A percentile compares a stretch with the other conserved stretches of the same genome.
phyloP scores from a whole-genome alignment of 768 basidiomycete species.

The Leccinellum rugosiceps region DNA sequence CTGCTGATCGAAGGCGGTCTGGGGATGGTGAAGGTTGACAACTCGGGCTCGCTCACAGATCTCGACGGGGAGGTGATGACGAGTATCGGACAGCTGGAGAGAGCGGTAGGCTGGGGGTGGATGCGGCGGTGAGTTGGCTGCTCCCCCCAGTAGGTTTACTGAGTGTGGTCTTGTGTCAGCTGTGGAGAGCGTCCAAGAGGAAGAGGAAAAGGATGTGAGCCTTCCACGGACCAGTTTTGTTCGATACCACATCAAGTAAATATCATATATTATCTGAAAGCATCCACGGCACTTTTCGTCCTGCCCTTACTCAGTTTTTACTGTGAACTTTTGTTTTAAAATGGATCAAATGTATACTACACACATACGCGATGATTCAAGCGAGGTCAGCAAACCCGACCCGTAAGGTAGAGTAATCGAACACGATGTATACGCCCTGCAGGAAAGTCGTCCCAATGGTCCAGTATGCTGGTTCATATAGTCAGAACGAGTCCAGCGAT shows the following conservation, averaged over 20 bases:
- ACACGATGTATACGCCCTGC: too few species aligned
- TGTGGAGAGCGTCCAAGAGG: slow-evolving; percentile 32
- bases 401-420: too few species aligned
- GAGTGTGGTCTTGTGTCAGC: slow-evolving; percentile 40
- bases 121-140: slow-evolving; percentile 59
- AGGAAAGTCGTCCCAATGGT: too few species aligned
- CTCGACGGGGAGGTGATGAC: slow-evolving; percentile 46
- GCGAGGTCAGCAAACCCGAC: too few species aligned
- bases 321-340: too few species aligned
- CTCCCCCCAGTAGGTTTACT: slow-evolving; percentile 51
- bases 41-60: slow-evolving; percentile 72
- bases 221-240: neutral
- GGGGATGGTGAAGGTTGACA: slow-evolving; percentile 86
- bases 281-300: too few species aligned
- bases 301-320: too few species aligned
- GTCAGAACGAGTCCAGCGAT: too few species aligned
- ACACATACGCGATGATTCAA: too few species aligned
- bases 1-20: slow-evolving; percentile 86
- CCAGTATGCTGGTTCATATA: too few species aligned
- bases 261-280: too few species aligned
- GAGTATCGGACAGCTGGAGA: slow-evolving; percentile 43
- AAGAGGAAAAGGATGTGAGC: slow-evolving; percentile 12
- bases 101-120: slow-evolving; percentile 57
- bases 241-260: neutral
- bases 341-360: too few species aligned